Base-by-base conservation (phyloP, 2,329 filamentous ascomycete species). In the Monosporascus sp. region DNA sequence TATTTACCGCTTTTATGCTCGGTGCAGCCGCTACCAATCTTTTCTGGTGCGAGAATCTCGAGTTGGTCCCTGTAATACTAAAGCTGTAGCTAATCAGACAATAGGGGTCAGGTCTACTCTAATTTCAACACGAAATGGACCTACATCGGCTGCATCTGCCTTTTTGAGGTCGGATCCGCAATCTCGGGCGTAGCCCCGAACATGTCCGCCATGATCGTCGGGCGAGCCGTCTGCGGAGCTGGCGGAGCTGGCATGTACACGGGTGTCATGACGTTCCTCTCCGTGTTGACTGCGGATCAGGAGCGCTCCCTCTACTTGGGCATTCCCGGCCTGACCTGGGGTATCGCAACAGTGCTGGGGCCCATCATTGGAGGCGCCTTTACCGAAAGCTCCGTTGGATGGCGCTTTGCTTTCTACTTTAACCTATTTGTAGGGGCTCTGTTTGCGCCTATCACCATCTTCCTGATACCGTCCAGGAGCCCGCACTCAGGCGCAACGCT, bases 351-450 rank as follows among this genome's bases (percentile, higher is more conserved):
- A 5, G 69, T 78, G 5, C 61, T 79, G 2, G 78, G 78, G 0
- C 78, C 77, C 0, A 68, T 79, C 11, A 64, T 78, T n/a, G 75
- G 76, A 17, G 76, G 77, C 19, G 72, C 71, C 0, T 76, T 79
- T 37, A 67, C 67, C 7, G 72, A 74, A 44, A 68, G 61, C 9
- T 52, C 63, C 2, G 74, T 69, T 1, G 70, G 67, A 0, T 79
- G 76, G 76, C 55, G 77, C 49, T 77, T 71, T 70, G 66, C 66
- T 0, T 78, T 78, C 53, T 85, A 85, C 59, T 78, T 84, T 68
- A 84, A 84, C 58, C 68, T 84, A 1, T 67, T 78, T 45, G 64
- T 78, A 14, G 41, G 41, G 5, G 41, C 19, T 24, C 19, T 7
- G 2, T 44, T 44, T 7, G 41, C n/a, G 71, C 77, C 1, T 20